These are phyloP conservation scores for Dactylella cylindrospora DNA, from an alignment of 2,329 filamentous ascomycete species.

Conservation along the genomic window DNA sequence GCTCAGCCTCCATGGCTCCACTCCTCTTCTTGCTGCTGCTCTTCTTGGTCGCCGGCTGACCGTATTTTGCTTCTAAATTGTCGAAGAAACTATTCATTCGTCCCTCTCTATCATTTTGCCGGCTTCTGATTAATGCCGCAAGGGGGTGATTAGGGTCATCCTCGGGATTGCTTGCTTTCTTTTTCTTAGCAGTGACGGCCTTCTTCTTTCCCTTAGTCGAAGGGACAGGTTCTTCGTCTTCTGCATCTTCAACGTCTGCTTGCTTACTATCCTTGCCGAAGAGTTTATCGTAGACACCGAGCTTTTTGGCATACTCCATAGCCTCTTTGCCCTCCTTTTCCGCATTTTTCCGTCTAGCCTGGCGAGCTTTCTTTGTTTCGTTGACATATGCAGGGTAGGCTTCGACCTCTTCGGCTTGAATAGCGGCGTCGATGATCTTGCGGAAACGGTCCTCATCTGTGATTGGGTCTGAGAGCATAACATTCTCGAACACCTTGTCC, in stretches of 20 bases:
- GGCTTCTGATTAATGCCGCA: slow-evolving; percentile 72
- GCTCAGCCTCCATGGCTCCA: slow-evolving; percentile 61
- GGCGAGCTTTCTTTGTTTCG: slow-evolving; percentile 68
- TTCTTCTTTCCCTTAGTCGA: slow-evolving; percentile 25
- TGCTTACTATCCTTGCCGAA: slow-evolving; percentile 55
- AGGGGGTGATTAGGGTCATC: slow-evolving; percentile 55
- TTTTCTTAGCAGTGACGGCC: slow-evolving; percentile 46
- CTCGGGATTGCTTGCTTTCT: slow-evolving; percentile 55
- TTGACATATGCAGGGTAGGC: slow-evolving; percentile 69
- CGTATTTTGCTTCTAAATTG: slow-evolving; percentile 75
- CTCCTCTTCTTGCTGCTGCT: slow-evolving; percentile 58
- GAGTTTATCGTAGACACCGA: slow-evolving; percentile 71
- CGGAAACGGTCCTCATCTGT: slow-evolving; percentile 86
- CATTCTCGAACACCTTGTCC: slow-evolving; percentile 72
- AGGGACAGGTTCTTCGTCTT: slow-evolving; percentile 31
- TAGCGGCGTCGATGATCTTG: slow-evolving; percentile 76
- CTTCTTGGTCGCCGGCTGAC: slow-evolving; percentile 53
- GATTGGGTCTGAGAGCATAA: slow-evolving; percentile 83
- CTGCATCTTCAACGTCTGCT: slow-evolving; percentile 36
- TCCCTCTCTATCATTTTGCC: slow-evolving; percentile 60
- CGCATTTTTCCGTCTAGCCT: slow-evolving; percentile 63
- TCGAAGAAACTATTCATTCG: slow-evolving; percentile 67
- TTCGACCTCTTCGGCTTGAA: slow-evolving; percentile 67
- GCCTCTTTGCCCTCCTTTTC: slow-evolving; percentile 71
- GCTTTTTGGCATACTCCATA: slow-evolving; percentile 70